Base-by-base conservation (phyloP, 805 yeast species). In the Zygosaccharomyces siamensis region DNA sequence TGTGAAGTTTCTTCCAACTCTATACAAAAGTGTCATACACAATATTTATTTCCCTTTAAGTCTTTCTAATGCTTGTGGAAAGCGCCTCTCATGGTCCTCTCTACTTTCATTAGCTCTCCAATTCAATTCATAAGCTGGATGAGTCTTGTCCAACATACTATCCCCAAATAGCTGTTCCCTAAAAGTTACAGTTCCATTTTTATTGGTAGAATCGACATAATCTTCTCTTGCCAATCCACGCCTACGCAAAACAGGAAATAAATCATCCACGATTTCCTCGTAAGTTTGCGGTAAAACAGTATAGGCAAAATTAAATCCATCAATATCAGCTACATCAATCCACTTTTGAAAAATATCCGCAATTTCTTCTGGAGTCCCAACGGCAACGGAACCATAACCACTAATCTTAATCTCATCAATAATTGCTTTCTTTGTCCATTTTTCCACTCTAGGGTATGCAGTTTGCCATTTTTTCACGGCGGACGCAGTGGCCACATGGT, bases 221-320 rank as follows among this genome's bases (percentile, higher is more conserved):
- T 72, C 74, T 5, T 62, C 55, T 64, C 69, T 62, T n/a, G 63
- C 63, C 20, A 67, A 59, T 6, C 72, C 73, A 39, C 72, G 60
- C 18, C 49, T 51, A 49, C 64, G 63, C 37, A 73, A 58, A 44
- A 64, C 74, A 8, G 76, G 75, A 20, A 73, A 55, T 31, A 73
- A 51, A 24, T 51, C 52, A 7, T 71, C 67, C 14, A 69, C 68
- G 14, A 72, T 50, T 10, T 73, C 74, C 51, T 72, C 71, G 52
- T 70, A 72, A 12, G 70, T 56, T 12, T 67, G 67, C 28, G 72
- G 68, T 8, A 62, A 51, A 18, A 66, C 58, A 5, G 74, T 68
- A 55, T 73, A 70, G 6, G 72, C 66, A 43, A 74, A 61, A 50
- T 74, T 74, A 56, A 74, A 74, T 1, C 78, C 78, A 53, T 74